These are phyloP conservation scores for Tillandsia leiboldiana DNA, from an alignment of 176 grass and related monocot genomes.

Conservation along the genomic window DNA sequence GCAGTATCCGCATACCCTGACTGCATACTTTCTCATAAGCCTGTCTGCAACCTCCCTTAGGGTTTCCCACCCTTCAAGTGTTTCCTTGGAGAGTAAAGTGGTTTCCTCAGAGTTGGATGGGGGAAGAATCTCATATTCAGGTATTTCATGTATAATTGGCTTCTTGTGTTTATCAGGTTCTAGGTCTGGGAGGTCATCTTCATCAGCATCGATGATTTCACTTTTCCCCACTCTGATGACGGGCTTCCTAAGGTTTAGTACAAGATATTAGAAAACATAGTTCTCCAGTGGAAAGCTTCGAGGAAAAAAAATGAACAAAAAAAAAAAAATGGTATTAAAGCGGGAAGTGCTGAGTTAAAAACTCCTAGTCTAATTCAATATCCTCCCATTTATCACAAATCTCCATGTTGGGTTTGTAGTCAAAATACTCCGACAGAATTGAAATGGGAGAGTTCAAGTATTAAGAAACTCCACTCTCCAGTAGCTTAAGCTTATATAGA, in stretches of 20 bases:
- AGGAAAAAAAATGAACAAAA: too few relatives aligned
- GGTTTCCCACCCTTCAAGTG: constrained; percentile 55
- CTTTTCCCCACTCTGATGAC: constrained; percentile 60
- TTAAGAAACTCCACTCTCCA: too few relatives aligned
- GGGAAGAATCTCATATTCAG: constrained; percentile 20
- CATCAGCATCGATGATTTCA: constrained; percentile 82
- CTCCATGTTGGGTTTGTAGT: too few relatives aligned
- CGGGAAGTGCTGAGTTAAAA: too few relatives aligned
- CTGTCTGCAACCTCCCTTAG: constrained; percentile 47
- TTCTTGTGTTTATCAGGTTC: constrained; percentile 42
- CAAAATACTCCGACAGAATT: too few relatives aligned
- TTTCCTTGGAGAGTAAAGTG: constrained; percentile 48
- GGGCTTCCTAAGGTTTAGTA: constrained; percentile 30
- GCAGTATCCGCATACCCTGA: constrained; percentile 89
- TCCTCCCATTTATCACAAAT: too few relatives aligned
- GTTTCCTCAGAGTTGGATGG: constrained; percentile 50
- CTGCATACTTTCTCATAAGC: constrained; percentile 68
- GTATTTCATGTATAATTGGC: constrained; percentile 59
- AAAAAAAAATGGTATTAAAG: too few relatives aligned
- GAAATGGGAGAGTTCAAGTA: too few relatives aligned
- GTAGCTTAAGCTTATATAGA: too few relatives aligned
- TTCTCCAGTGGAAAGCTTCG: too few relatives aligned
- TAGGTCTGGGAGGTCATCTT: constrained; percentile 70
- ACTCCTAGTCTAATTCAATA: too few relatives aligned
- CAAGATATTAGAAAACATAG: too few relatives aligned